Evolutionary conservation across 2,329 filamentous ascomycete genomes (phyloP).

Genomic region (Trichoderma sp.): DNA sequence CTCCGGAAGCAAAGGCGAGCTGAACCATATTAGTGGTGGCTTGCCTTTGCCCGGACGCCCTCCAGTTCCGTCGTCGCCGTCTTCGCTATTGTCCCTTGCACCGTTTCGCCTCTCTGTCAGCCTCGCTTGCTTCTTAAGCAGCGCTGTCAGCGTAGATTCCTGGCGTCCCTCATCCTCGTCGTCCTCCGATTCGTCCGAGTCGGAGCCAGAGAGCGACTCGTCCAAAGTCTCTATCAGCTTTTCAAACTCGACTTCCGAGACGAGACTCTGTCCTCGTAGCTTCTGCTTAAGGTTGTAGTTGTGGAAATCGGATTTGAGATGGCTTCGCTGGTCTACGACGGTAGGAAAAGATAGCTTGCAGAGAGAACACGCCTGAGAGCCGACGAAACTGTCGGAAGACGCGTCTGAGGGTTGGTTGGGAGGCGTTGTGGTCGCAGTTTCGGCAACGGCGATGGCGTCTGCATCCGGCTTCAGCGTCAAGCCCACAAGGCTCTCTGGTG

Average conservation of each 20-base stretch:
- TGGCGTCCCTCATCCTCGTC: conserved; percentile 56
- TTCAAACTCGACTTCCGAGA: conserved; percentile 82
- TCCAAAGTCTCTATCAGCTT: conserved; percentile 80
- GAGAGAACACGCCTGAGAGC: conserved; percentile 74
- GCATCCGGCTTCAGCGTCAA: conserved; percentile 49
- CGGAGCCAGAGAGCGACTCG: conserved; percentile 88
- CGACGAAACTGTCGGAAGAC: conserved; percentile 38
- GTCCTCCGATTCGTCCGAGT: conserved; percentile 67
- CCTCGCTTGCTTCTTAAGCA: conserved; percentile 80
- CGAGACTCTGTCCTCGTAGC: conserved; percentile 66
- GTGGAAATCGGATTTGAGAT: conserved; percentile 87
- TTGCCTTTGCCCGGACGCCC: conserved; percentile 58
- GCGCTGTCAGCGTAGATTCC: conserved; percentile 68
- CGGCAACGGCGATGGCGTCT: conserved; percentile 26
- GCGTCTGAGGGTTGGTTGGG: neutral
- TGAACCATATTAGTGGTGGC: conserved; percentile 81
- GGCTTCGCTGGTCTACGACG: conserved; percentile 76
- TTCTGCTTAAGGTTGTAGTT: conserved; percentile 94
- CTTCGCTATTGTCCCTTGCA: conserved; percentile 53
- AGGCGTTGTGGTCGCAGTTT: conserved; percentile 21
- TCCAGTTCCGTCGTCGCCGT: conserved; percentile 38
- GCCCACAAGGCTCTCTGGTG: conserved; percentile 66
- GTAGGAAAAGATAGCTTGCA: conserved; percentile 70
- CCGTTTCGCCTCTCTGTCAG: conserved; percentile 51
- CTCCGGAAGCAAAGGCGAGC: conserved; percentile 67